Conservation (phyloP, 768 basidiomycete genomes). For the Pulveroboletus sp. region DNA sequence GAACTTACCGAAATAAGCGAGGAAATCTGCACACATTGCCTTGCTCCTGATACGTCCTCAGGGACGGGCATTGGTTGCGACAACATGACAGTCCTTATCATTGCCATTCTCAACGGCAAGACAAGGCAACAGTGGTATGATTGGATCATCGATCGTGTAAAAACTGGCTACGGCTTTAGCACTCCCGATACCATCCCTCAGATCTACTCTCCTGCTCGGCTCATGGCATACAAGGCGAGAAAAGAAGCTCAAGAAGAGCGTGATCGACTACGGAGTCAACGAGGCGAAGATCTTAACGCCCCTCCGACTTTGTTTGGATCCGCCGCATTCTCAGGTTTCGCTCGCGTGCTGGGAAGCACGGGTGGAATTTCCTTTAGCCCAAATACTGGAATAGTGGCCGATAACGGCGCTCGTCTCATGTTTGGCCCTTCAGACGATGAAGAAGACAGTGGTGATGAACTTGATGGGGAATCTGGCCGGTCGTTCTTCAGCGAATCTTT, state of each 20-base stretch:
- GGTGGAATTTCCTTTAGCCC: conserved; percentile 70
- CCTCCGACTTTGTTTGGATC: conserved; percentile 32
- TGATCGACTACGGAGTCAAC: conserved; percentile 37
- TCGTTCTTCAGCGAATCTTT: conserved; percentile 52
- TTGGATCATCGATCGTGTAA: conserved; percentile 84
- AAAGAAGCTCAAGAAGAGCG: conserved; percentile 55
- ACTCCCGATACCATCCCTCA: conserved; percentile 78
- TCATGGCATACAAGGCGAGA: conserved; percentile 61
- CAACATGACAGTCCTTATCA: conserved; percentile 96
- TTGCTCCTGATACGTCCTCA: conserved; percentile 90
- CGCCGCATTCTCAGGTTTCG: conserved; percentile 44
- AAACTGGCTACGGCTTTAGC: conserved; percentile 67
- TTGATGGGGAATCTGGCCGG: conserved; percentile 30
- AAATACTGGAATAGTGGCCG: conserved; percentile 48
- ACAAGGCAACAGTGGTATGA: conserved; percentile 91
- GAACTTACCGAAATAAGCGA: conserved; percentile 83
- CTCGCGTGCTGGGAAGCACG: conserved; percentile 52
- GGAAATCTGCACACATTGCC: conserved; percentile 86
- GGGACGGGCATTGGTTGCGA: conserved; percentile 96
- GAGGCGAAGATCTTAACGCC: conserved; percentile 30
- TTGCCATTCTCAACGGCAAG: conserved; percentile 83
- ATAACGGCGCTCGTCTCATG: conserved; percentile 49
- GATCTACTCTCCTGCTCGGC: conserved; percentile 65
- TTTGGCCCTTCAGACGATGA: conserved; percentile 61
- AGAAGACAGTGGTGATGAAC: conserved; percentile 56